Conservation (phyloP, 805 yeast genomes). For the Schwanniomyces yamadae region DNA sequence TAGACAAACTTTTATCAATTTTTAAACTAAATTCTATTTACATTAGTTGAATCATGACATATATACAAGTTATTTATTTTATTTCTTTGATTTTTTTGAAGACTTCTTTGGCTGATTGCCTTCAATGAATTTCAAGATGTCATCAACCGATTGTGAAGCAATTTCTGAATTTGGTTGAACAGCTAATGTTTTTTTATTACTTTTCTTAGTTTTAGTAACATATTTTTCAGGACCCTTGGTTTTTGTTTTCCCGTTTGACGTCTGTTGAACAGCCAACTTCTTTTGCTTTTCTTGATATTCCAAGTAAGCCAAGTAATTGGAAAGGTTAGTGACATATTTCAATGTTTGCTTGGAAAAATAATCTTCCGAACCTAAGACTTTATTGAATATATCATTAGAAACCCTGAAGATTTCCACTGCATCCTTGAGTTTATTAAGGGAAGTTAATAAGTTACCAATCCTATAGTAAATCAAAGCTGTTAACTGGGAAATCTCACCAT, state of each 20-base stretch:
- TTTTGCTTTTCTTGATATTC: constrained; percentile 37
- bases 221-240: constrained; percentile 16
- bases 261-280: constrained; percentile 16
- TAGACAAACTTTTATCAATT: no score
- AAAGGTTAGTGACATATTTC: constrained; percentile 61
- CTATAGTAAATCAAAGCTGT: constrained; percentile 70
- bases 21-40: not conserved
- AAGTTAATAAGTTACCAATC: constrained; percentile 46
- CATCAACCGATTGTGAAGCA: constrained; percentile 68
- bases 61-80: constrained; percentile 14
- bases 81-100: constrained; percentile 8
- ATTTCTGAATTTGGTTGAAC: constrained; percentile 49
- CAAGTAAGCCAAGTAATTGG: constrained; percentile 45
- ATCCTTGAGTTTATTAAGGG: constrained; percentile 49
- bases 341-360: constrained; percentile 64
- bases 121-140: constrained; percentile 67
- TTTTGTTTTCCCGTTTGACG: constrained; percentile 15
- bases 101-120: constrained; percentile 40
- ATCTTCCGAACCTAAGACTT: constrained; percentile 66
- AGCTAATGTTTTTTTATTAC: constrained; percentile 15
- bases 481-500: constrained; percentile 60
- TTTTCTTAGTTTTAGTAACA: constrained; percentile 10
- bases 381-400: constrained; percentile 57
- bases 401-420: constrained; percentile 56
- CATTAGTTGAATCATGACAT: constrained; percentile 7